These are phyloP conservation scores for Drechslerella coelobrocha DNA, from an alignment of 2,329 filamentous ascomycete species.

Conservation along the genomic window DNA sequence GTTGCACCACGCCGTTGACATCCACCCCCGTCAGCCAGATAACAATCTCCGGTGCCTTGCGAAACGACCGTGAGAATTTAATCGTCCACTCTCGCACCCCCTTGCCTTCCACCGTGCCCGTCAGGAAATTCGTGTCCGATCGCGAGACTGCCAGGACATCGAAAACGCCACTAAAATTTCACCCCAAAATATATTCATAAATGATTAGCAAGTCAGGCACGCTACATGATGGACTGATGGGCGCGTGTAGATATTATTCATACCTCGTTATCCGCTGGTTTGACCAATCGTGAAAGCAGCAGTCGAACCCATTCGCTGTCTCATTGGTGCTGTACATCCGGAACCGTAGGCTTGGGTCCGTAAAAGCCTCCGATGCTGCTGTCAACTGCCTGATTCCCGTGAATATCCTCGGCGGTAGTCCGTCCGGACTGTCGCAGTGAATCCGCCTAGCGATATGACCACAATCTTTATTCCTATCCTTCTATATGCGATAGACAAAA, in stretches of 20 bases:
- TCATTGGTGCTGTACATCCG: conserved; percentile 45
- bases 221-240: neutral
- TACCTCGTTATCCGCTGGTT: conserved; percentile 27
- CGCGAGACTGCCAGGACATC: conserved; percentile 41
- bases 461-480: conserved; percentile 12
- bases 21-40: conserved; percentile 45
- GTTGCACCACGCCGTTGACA: conserved; percentile 13
- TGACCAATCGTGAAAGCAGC: conserved; percentile 48
- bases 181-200: neutral
- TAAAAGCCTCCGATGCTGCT: conserved; percentile 30
- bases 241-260: neutral
- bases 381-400: conserved; percentile 27
- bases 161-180: conserved; percentile 26
- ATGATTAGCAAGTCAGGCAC: neutral
- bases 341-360: conserved; percentile 33
- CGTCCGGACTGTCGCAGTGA: conserved; percentile 23
- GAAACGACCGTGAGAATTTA: conserved; percentile 36
- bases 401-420: conserved; percentile 36
- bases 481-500: conserved; percentile 26
- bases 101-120: conserved; percentile 29
- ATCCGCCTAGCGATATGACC: conserved; percentile 31
- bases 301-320: conserved; percentile 38
- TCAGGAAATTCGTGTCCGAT: conserved; percentile 33
- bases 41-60: conserved; percentile 31
- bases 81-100: conserved; percentile 45